Conservation (phyloP, 139 green algal species). For the Yamagishiella unicocca region DNA sequence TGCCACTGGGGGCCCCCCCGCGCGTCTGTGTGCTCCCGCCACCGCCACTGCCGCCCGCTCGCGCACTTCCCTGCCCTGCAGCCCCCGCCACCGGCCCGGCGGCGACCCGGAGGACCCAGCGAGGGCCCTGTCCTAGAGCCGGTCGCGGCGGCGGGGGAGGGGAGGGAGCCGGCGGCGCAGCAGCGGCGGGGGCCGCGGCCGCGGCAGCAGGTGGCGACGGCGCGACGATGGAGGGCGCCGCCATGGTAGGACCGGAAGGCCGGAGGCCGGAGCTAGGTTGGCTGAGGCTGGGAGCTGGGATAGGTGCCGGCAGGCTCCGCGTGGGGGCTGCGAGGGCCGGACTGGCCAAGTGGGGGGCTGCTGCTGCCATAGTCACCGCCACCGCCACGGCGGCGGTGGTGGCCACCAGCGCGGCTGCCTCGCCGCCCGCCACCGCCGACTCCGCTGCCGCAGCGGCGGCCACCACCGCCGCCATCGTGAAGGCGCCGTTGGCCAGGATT, state of each 20-base stretch:
- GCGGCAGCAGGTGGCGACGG: background rate
- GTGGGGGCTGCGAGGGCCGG: too few species aligned
- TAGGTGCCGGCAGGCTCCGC: too few species aligned
- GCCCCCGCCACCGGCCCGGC: background rate
- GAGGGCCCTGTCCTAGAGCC: background rate
- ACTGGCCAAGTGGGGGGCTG: too few species aligned
- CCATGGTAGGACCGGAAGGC: too few species aligned
- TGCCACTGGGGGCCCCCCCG: background rate
- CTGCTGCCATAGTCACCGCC: background rate
- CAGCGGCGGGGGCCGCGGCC: background rate
- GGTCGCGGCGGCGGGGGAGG: background rate
- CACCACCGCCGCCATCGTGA: background rate
- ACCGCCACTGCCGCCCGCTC: background rate
- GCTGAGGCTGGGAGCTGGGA: too few species aligned
- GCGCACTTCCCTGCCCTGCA: background rate
- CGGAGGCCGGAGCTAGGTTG: too few species aligned
- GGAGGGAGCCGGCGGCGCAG: background rate
- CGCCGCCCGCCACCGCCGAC: background rate
- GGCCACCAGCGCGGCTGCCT: background rate
- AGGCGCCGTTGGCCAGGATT: background rate
- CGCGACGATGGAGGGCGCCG: conserved; percentile 1
- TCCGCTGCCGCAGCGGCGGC: conserved; percentile 13
- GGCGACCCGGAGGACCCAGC: conserved; percentile 7
- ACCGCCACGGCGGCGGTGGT: background rate
- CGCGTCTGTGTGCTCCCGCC: background rate